Conservation (phyloP, 2,329 filamentous ascomycete genomes). For the Hyphodiscus sp. region DNA sequence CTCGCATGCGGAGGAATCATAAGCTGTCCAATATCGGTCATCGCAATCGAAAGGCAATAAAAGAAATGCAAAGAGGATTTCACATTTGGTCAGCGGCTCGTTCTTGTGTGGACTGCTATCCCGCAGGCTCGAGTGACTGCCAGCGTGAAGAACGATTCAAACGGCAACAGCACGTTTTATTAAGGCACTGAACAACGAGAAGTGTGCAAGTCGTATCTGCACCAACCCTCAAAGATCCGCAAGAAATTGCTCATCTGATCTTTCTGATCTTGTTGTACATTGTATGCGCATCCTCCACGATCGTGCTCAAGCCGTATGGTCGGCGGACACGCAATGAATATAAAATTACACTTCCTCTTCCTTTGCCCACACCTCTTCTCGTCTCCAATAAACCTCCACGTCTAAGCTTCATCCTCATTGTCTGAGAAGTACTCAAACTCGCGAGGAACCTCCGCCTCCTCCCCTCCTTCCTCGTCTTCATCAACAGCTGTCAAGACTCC, state of each 20-base stretch:
- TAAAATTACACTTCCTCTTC: conserved; percentile 19
- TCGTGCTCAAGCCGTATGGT: conserved; percentile 5
- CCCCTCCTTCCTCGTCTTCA: conserved; percentile 69
- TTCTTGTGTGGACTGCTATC: not conserved
- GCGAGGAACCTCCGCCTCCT: conserved; percentile 62
- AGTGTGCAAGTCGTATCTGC: too few relatives aligned
- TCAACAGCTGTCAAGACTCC: conserved; percentile 82
- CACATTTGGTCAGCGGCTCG: not conserved
- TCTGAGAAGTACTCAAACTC: conserved; percentile 73
- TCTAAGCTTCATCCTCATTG: conserved; percentile 24
- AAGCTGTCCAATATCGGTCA: not conserved
- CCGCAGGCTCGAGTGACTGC: not conserved
- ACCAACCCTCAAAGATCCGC: not conserved
- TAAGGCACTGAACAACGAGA: not conserved
- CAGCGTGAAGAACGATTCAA: not conserved
- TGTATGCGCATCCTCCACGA: conserved; percentile 2
- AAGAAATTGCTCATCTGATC: not conserved
- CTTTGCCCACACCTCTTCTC: not conserved
- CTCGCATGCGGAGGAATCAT: too few relatives aligned
- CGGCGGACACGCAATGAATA: conserved; percentile 10
- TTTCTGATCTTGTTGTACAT: conserved; percentile 11
- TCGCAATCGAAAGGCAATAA: not conserved
- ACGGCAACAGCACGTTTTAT: not conserved
- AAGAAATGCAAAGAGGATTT: not conserved
- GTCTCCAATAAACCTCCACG: not conserved